These are phyloP conservation scores for Picochlorum sp. DNA, from an alignment of 139 green algal genomes.

Conservation along the genomic window DNA sequence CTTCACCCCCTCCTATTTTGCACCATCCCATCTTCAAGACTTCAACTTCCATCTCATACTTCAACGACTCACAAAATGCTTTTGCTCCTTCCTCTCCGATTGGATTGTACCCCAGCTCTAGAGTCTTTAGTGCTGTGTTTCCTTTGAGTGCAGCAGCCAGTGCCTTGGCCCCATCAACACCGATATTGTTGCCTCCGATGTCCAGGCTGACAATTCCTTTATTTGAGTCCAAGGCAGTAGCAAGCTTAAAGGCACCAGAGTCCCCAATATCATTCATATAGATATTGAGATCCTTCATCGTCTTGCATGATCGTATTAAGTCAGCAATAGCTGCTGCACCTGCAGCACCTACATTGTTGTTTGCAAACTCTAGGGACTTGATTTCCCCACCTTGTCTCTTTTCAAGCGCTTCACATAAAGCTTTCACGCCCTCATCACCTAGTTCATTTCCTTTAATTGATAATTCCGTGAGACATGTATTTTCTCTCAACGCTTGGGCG, in stretches of 20 bases:
- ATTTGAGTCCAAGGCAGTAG: slow-evolving; percentile 49
- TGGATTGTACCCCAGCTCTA: slow-evolving; percentile 95
- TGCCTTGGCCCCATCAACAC: slow-evolving; percentile 46
- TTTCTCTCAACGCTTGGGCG: slow-evolving; percentile 58
- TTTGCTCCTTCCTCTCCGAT: slow-evolving; percentile 68
- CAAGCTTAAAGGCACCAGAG: slow-evolving; percentile 54
- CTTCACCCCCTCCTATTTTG: slow-evolving; percentile 73
- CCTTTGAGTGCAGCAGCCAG: slow-evolving; percentile 27
- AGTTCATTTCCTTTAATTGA: slow-evolving; percentile 88
- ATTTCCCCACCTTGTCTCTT: slow-evolving; percentile 1
- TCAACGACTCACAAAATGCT: slow-evolving; percentile 63
- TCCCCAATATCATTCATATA: slow-evolving; percentile 97
- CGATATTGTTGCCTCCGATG: slow-evolving; percentile 92
- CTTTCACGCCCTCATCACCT: slow-evolving; percentile 69
- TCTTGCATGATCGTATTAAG: slow-evolving; percentile 45
- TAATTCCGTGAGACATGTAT: slow-evolving; percentile 62
- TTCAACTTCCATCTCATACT: slow-evolving; percentile 76
- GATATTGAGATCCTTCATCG: slow-evolving; percentile 74
- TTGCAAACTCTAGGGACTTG: slow-evolving; percentile 76
- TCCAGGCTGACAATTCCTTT: slow-evolving; percentile 67
- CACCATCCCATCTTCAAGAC: slow-evolving; percentile 90
- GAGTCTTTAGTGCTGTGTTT: slow-evolving; percentile 36
- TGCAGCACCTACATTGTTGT: slow-evolving; percentile 74
- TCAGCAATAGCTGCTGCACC: slow-evolving; percentile 55
- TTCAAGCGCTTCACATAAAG: slow-evolving; percentile 62